Evolutionary conservation across 202 grass and related monocot species (phyloP).

Genomic region (Dendrocalamus latiflorus): DNA sequence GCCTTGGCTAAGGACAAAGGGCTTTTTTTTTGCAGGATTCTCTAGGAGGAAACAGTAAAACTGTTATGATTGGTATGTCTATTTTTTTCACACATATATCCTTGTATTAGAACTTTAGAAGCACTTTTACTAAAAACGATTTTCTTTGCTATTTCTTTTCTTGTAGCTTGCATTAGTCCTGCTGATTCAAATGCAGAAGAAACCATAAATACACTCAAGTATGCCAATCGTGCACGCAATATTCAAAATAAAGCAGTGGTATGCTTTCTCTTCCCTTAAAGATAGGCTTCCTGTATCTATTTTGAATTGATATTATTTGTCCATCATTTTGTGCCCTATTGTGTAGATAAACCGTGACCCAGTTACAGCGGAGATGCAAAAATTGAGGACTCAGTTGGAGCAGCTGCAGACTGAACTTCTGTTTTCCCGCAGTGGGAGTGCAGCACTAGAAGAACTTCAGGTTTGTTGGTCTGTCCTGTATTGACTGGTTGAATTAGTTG

Average conservation of each 20-base stretch:
- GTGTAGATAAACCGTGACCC: too few species aligned
- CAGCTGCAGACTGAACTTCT: slow-evolving; percentile 70
- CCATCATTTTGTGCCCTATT: too few species aligned
- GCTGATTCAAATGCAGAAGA: slow-evolving; percentile 95
- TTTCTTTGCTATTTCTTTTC: slow-evolving; percentile 17
- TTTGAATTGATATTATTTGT: too few species aligned
- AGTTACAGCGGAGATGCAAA: too few species aligned
- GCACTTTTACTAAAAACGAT: slow-evolving; percentile 13
- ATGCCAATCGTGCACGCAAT: slow-evolving; percentile 94
- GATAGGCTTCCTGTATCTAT: too few species aligned
- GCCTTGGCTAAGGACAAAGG: not conserved
- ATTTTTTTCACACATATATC: slow-evolving; percentile 3
- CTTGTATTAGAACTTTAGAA: not conserved
- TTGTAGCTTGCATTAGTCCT: slow-evolving; percentile 93
- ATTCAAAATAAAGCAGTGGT: too few species aligned
- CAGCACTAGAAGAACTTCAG: slow-evolving; percentile 91
- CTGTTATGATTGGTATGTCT: slow-evolving; percentile 82
- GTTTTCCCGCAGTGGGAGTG: slow-evolving; percentile 66
- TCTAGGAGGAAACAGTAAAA: slow-evolving; percentile 96
- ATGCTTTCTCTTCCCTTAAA: too few species aligned
- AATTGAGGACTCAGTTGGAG: too few species aligned
- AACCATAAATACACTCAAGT: slow-evolving; percentile 99
- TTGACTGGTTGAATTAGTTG: not conserved
- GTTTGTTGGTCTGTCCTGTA: slow-evolving; percentile 31
- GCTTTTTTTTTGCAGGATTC: slow-evolving; percentile 60